Conservation (phyloP, 768 basidiomycete genomes). For the Tylopilus felleus region DNA sequence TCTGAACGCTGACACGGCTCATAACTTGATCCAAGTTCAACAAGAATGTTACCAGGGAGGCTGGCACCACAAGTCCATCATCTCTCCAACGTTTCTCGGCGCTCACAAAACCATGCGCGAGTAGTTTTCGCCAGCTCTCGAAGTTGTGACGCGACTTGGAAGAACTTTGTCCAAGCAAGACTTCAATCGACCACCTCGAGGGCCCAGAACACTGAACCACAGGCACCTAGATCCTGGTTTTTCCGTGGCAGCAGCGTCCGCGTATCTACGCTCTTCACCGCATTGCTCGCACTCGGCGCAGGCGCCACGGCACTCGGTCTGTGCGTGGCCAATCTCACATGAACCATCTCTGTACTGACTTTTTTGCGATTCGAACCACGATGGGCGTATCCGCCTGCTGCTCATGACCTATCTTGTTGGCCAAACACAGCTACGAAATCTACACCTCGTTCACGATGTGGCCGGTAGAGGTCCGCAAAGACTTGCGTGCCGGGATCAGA, state of each 20-base stretch:
- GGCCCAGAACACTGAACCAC: too few species aligned
- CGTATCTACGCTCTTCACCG: conserved; percentile 39
- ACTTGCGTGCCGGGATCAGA: conserved; percentile 62
- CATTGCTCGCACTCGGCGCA: conserved; percentile 36
- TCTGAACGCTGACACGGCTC: too few species aligned
- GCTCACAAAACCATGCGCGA: not conserved
- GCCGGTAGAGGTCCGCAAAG: conserved; percentile 59
- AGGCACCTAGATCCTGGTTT: too few species aligned
- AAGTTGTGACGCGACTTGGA: not conserved
- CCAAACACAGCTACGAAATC: conserved; percentile 48
- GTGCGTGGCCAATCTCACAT: conserved; percentile 29
- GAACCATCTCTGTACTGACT: not conserved
- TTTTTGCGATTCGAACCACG: not conserved
- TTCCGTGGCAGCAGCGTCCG: conserved; percentile 23
- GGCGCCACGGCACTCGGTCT: conserved; percentile 43
- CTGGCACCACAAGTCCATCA: not conserved
- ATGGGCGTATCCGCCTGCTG: not conserved
- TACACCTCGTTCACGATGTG: conserved; percentile 59
- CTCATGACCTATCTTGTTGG: not conserved
- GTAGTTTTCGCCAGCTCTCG: not conserved
- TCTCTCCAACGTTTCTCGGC: not conserved
- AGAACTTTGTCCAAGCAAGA: conserved; percentile 4
- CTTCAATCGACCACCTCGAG: conserved; percentile 10
- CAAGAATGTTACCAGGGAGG: too few species aligned
- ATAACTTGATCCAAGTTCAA: too few species aligned